phyloP scores from a whole-genome alignment of 2,329 filamentous ascomycete genomes.

The Sodiomyces alkalinus region DNA sequence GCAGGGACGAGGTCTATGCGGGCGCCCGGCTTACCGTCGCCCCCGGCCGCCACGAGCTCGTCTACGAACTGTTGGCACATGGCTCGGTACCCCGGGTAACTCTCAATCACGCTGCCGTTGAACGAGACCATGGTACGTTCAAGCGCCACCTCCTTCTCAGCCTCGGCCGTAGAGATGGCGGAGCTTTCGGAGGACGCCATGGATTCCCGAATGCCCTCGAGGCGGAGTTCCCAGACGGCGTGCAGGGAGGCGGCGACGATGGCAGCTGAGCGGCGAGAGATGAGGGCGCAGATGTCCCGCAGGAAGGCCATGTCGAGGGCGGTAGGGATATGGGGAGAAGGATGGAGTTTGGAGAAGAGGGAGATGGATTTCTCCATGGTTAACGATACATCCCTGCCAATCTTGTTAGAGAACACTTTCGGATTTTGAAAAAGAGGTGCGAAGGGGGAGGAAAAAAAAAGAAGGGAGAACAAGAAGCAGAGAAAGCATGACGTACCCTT shows the following conservation, averaged over 20 bases:
- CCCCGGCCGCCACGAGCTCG: conserved; percentile 28
- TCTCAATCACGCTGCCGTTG: conserved; percentile 67
- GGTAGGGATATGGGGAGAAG: conserved; percentile 24
- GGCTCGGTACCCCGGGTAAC: conserved; percentile 53
- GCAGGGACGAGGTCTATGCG: conserved; percentile 51
- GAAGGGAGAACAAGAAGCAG: background rate
- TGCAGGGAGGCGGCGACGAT: conserved; percentile 44
- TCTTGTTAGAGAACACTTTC: background rate
- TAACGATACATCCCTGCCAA: background rate
- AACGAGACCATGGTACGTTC: conserved; percentile 50
- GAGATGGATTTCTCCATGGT: conserved; percentile 25
- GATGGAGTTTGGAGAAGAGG: conserved; percentile 34
- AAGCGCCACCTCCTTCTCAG: conserved; percentile 34
- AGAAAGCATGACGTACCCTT: conserved; percentile 28
- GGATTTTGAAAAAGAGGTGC: too few species aligned
- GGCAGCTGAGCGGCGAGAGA: conserved; percentile 43
- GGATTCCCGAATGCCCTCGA: conserved; percentile 27
- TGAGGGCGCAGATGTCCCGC: conserved; percentile 34
- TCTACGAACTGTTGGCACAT: conserved; percentile 50
- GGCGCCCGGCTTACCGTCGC: conserved; percentile 13
- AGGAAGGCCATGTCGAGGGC: conserved; percentile 34
- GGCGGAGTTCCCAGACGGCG: conserved; percentile 41
- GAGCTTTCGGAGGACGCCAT: conserved; percentile 14
- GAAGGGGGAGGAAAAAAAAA: too few species aligned
- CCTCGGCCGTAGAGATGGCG: conserved; percentile 20